A percentile compares a stretch with the other conserved stretches of the same genome.
phyloP scores from a whole-genome alignment of 106 monocot genomes.

The Dioscorea zingiberensis region DNA sequence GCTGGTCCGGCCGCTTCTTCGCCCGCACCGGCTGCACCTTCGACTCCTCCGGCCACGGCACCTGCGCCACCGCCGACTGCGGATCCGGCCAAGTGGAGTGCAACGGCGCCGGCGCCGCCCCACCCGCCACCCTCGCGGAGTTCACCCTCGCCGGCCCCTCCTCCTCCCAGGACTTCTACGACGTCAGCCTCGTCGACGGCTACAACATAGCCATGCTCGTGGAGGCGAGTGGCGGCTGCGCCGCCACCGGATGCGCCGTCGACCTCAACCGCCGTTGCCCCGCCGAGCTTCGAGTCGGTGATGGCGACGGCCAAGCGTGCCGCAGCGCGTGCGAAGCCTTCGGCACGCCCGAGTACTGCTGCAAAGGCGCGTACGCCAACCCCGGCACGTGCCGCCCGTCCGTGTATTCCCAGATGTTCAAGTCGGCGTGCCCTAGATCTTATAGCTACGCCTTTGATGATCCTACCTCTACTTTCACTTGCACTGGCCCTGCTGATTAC shows the following conservation, averaged over 20 bases:
- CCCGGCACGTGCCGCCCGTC: slow-evolving; percentile 57
- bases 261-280: slow-evolving; percentile 46
- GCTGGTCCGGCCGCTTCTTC: slow-evolving; percentile 58
- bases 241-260: slow-evolving; percentile 33
- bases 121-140: slow-evolving; percentile 44
- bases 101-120: slow-evolving; percentile 36
- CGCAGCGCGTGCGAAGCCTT: slow-evolving; percentile 74
- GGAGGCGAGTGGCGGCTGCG: slow-evolving; percentile 15
- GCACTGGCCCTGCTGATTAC: slow-evolving; percentile 37
- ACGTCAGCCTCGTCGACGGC: slow-evolving; percentile 65
- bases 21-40: slow-evolving; percentile 32
- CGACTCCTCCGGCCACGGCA: slow-evolving; percentile 11
- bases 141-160: slow-evolving; percentile 40
- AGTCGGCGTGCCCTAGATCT: slow-evolving; percentile 64
- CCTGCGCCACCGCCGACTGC: slow-evolving; percentile 47
- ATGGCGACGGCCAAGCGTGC: slow-evolving; percentile 32
- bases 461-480: slow-evolving; percentile 71
- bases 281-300: slow-evolving; percentile 17
- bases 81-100: slow-evolving; percentile 30
- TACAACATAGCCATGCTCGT: slow-evolving; percentile 43
- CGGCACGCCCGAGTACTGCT: slow-evolving; percentile 69
- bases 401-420: slow-evolving; percentile 60
- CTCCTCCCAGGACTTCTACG: slow-evolving; percentile 45
- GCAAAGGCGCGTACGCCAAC: slow-evolving; percentile 54
- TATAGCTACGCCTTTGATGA: slow-evolving; percentile 89